A percentile compares a stretch with the other conserved stretches of the same genome.
Evolutionary conservation across 1,139 yeast species (phyloP).

Genomic region (Protomyces macrosporus): DNA sequence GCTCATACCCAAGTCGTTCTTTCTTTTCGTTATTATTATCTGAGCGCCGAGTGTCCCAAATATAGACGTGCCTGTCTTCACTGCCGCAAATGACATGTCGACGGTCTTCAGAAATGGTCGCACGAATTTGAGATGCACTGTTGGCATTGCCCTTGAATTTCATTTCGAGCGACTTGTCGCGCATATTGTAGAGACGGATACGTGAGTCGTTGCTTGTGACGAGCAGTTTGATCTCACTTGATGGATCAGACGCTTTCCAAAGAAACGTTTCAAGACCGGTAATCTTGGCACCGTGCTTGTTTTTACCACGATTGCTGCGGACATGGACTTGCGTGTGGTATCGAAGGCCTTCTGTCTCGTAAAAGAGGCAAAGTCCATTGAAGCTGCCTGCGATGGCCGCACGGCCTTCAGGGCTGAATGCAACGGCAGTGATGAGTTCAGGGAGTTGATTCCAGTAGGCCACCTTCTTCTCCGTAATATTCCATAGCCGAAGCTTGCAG

Average conservation of each 20-base stretch:
- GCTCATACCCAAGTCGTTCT: conserved; percentile 32
- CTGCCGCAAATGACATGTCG: conserved; percentile 45
- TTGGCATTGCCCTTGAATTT: conserved; percentile 71
- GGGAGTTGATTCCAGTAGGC: conserved; percentile 43
- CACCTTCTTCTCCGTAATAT: conserved; percentile 69
- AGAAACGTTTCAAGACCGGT: conserved; percentile 45
- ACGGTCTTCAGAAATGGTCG: conserved; percentile 56
- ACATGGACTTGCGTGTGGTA: conserved; percentile 54
- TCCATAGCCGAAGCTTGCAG: conserved; percentile 73
- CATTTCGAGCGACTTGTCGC: conserved; percentile 55
- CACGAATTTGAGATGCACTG: conserved; percentile 64
- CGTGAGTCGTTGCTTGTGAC: conserved; percentile 73
- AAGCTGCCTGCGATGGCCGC: conserved; percentile 73
- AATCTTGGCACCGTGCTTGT: conserved; percentile 45
- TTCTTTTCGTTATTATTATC: conserved; percentile 26
- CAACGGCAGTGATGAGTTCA: conserved; percentile 60
- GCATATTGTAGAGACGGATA: conserved; percentile 58
- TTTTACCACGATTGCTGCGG: conserved; percentile 33
- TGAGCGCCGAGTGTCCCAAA: conserved; percentile 50
- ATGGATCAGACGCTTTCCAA: conserved; percentile 31
- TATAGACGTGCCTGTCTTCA: conserved; percentile 50
- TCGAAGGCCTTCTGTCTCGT: conserved; percentile 63
- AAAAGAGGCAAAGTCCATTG: conserved; percentile 59
- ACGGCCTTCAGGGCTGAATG: conserved; percentile 65
- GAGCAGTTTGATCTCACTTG: conserved; percentile 32